Evolutionary conservation across 2,329 filamentous ascomycete genomes (phyloP).

Genomic region (Thelonectria rubi): DNA sequence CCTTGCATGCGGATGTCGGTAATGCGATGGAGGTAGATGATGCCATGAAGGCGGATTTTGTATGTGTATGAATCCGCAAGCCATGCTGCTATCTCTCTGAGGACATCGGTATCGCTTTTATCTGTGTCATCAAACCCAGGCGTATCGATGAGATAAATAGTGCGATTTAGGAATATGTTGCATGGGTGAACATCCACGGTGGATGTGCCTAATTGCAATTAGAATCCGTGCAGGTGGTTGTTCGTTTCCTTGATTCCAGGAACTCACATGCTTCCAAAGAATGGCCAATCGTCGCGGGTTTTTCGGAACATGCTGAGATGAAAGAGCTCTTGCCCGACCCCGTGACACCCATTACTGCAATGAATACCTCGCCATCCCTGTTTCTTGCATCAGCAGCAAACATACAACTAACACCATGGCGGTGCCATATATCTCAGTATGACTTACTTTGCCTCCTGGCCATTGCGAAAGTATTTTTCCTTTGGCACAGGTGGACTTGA

Average conservation of each 20-base stretch:
- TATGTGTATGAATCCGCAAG: slow-evolving; percentile 41
- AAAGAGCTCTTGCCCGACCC: slow-evolving; percentile 29
- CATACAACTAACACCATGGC: neutral
- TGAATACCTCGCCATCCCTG: slow-evolving; percentile 18
- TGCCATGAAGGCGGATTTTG: slow-evolving; percentile 23
- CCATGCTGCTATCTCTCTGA: slow-evolving; percentile 48
- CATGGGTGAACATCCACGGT: slow-evolving; percentile 18
- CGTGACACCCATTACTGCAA: slow-evolving; percentile 26
- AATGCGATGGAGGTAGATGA: slow-evolving; percentile 31
- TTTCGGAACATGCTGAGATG: slow-evolving; percentile 5
- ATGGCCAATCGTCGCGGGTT: slow-evolving; percentile 1
- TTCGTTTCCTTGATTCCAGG: neutral
- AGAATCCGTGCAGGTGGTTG: neutral
- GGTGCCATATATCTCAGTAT: neutral
- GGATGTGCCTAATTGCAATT: slow-evolving; percentile 15
- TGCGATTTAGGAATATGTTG: neutral
- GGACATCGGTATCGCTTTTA: slow-evolving; percentile 51
- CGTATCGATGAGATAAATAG: slow-evolving; percentile 50
- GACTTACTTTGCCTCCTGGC: slow-evolving; percentile 7
- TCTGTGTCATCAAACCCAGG: slow-evolving; percentile 56
- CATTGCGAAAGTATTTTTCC: slow-evolving; percentile 15
- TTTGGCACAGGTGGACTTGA: neutral
- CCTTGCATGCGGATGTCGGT: slow-evolving; percentile 27
- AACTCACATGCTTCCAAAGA: slow-evolving; percentile 11
- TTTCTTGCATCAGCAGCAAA: neutral